Evolutionary conservation across 2,329 filamentous ascomycete genomes (phyloP).

Genomic region (Curvularia spicifera): DNA sequence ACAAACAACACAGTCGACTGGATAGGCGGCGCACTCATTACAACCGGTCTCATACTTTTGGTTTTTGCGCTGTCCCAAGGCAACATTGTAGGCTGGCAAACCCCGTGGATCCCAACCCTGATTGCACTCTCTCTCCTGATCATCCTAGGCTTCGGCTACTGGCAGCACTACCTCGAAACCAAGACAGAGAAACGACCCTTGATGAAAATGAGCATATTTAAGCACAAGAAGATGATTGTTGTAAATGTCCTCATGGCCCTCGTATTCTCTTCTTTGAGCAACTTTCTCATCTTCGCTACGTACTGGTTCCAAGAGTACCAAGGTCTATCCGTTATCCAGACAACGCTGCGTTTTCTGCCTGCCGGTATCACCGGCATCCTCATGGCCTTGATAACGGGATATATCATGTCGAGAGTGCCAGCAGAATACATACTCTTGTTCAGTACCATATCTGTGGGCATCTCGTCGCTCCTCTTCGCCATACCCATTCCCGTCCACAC

Average conservation of each 20-base stretch:
- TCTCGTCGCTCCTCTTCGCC: slow-evolving; percentile 67
- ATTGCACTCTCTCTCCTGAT: slow-evolving; percentile 65
- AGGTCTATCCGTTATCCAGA: background rate
- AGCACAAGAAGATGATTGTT: slow-evolving; percentile 60
- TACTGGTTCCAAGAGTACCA: background rate
- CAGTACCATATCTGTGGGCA: slow-evolving; percentile 63
- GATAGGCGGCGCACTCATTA: slow-evolving; percentile 69
- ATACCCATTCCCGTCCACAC: slow-evolving; percentile 66
- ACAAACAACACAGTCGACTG: slow-evolving; percentile 65
- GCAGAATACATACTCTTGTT: slow-evolving; percentile 64
- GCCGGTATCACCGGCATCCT: slow-evolving; percentile 66
- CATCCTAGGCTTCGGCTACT: slow-evolving; percentile 63
- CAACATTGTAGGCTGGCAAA: slow-evolving; percentile 71
- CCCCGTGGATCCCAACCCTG: slow-evolving; percentile 66
- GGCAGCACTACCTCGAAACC: slow-evolving; percentile 67
- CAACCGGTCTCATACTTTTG: slow-evolving; percentile 65
- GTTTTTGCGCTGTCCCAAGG: slow-evolving; percentile 73
- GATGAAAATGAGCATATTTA: slow-evolving; percentile 71
- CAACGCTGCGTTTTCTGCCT: slow-evolving; percentile 64
- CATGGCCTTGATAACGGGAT: slow-evolving; percentile 60
- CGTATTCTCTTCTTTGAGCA: background rate
- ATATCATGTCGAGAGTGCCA: slow-evolving; percentile 57
- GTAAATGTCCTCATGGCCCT: background rate
- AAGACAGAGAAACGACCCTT: slow-evolving; percentile 61
- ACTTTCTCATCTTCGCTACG: background rate